Evolutionary conservation across 805 yeast genomes (phyloP).

Genomic region (Yarrowia sp.): DNA sequence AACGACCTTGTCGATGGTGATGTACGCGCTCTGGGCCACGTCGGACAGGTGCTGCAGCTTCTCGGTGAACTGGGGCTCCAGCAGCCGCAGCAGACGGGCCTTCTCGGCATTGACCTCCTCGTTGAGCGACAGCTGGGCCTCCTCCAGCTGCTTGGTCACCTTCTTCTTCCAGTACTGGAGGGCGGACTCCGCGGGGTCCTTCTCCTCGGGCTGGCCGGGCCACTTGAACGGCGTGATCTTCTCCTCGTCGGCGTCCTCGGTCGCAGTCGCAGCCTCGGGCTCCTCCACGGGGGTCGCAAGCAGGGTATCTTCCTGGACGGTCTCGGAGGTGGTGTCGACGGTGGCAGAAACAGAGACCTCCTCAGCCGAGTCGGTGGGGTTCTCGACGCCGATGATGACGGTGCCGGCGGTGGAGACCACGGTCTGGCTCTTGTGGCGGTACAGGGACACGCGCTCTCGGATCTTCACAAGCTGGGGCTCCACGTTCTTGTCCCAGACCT

Average conservation of each 20-base stretch:
- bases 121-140: conserved; percentile 32
- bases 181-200: conserved; percentile 5
- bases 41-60: conserved; percentile 29
- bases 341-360: background rate
- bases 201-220: conserved; percentile 3
- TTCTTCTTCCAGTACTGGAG: conserved; percentile 33
- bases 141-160: conserved; percentile 32
- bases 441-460: conserved; percentile 30
- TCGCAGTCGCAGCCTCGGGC: background rate
- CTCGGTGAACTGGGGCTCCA: conserved; percentile 33
- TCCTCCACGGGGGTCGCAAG: background rate
- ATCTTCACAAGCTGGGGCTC: conserved; percentile 36
- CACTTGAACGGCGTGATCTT: conserved; percentile 22
- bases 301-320: background rate
- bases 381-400: conserved; percentile 24
- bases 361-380: background rate
- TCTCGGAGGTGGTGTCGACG: background rate
- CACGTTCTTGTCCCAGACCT: conserved; percentile 31
- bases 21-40: conserved; percentile 1
- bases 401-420: conserved; percentile 19
- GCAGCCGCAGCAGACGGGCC: conserved; percentile 27
- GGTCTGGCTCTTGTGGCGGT: conserved; percentile 21
- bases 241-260: background rate
- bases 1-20: conserved; percentile 44
- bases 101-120: conserved; percentile 34